phyloP scores from a whole-genome alignment of 345 rosid genomes.

The Passiflora organensis region DNA sequence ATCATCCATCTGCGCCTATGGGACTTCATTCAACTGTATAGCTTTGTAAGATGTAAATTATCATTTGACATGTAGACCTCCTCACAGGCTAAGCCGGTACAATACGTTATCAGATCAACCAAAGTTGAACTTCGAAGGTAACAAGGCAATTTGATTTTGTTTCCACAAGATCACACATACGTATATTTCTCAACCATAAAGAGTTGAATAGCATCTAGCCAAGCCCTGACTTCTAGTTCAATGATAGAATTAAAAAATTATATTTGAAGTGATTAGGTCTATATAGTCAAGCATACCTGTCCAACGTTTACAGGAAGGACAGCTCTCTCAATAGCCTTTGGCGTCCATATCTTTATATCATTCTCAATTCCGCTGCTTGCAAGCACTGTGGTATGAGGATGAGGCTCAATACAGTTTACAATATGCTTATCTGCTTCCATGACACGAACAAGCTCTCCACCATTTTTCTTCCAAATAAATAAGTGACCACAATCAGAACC shows the following conservation, averaged over 20 bases:
- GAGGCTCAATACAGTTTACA: conserved; percentile 83
- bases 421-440: conserved; percentile 71
- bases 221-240: background rate
- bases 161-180: background rate
- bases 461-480: conserved; percentile 85
- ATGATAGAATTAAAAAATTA: background rate
- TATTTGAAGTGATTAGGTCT: background rate
- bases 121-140: background rate
- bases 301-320: conserved; percentile 55
- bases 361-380: conserved; percentile 87
- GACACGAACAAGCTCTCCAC: conserved; percentile 69
- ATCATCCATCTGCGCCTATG: no score
- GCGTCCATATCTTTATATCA: conserved; percentile 84
- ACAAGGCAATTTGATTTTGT: background rate
- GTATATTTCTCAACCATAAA: background rate
- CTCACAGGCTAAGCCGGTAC: background rate
- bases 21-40: no score
- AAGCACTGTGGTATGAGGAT: conserved; percentile 65
- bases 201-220: background rate
- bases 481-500: conserved; percentile 97
- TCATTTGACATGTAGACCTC: background rate
- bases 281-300: conserved; percentile 41
- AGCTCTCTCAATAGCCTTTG: conserved; percentile 63
- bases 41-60: no score
- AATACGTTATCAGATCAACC: background rate